phyloP scores from a whole-genome alignment of 495 filamentous ascomycete genomes.

The Penicillium bialowiezense region DNA sequence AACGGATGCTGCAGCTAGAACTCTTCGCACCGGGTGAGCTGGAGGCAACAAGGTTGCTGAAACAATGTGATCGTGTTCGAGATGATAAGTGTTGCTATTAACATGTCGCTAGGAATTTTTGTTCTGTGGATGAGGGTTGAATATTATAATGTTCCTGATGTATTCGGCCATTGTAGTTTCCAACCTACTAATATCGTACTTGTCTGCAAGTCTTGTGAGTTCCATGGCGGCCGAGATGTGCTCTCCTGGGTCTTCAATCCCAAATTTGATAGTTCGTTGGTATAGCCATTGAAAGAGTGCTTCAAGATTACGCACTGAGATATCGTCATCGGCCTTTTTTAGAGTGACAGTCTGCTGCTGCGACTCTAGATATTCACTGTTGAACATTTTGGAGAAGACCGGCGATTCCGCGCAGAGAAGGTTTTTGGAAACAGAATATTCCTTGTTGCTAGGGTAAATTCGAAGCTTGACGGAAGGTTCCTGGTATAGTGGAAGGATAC shows the following conservation, averaged over 20 bases:
- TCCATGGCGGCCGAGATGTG: slow-evolving; percentile 23
- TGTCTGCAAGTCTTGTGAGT: slow-evolving; percentile 28
- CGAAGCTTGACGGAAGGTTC: slow-evolving; percentile 3
- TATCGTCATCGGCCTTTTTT: slow-evolving; percentile 19
- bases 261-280: slow-evolving; percentile 17
- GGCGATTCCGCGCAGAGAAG: slow-evolving; percentile 24
- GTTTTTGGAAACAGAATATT: slow-evolving; percentile 23
- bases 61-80: slow-evolving; percentile 22
- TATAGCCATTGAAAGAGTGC: slow-evolving; percentile 30
- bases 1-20: slow-evolving; percentile 21
- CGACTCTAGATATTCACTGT: slow-evolving; percentile 18
- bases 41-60: slow-evolving; percentile 16
- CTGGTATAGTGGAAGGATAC: slow-evolving; percentile 7
- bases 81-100: slow-evolving; percentile 13
- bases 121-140: neutral
- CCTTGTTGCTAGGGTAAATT: slow-evolving; percentile 8
- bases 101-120: neutral
- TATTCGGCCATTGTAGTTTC: slow-evolving; percentile 18
- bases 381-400: slow-evolving; percentile 26
- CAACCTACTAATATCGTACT: slow-evolving; percentile 16
- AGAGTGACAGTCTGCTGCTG: slow-evolving; percentile 14
- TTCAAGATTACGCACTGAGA: slow-evolving; percentile 21
- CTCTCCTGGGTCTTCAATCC: slow-evolving; percentile 9
- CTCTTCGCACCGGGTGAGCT: slow-evolving; percentile 22
- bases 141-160: slow-evolving; percentile 18